A percentile compares a stretch with the other conserved stretches of the same genome.
Evolutionary conservation across 2,329 filamentous ascomycete genomes (phyloP).

Genomic region (Cercospora zeae-maydis): DNA sequence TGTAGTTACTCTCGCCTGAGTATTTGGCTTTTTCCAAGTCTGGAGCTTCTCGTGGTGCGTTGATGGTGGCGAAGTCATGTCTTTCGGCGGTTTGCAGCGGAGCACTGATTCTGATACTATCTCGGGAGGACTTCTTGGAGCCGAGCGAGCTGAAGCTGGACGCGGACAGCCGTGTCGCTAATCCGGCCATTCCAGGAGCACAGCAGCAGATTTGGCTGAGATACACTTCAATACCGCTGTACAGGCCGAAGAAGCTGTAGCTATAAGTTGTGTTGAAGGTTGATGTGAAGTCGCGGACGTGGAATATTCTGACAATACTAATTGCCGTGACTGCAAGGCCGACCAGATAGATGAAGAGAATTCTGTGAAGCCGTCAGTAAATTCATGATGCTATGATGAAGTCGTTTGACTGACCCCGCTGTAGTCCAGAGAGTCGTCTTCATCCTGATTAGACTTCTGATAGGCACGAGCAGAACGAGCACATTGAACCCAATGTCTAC

Average conservation of each 20-base stretch:
- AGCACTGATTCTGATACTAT: conserved; percentile 5
- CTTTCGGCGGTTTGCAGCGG: conserved; percentile 1
- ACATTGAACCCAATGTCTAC: conserved; percentile 15
- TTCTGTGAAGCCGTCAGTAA: neutral
- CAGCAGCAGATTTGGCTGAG: conserved; percentile 21
- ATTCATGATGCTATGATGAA: no score
- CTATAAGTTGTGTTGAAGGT: conserved; percentile 16
- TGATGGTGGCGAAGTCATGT: conserved; percentile 2
- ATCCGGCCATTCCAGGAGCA: conserved; percentile 15
- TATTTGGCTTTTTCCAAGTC: conserved; percentile 5
- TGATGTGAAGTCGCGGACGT: conserved; percentile 4
- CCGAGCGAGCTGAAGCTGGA: conserved; percentile 1
- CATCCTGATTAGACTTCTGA: conserved; percentile 12
- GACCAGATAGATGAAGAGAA: conserved; percentile 15
- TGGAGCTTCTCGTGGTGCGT: neutral
- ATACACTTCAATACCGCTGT: conserved; percentile 20
- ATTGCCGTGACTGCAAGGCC: conserved; percentile 17
- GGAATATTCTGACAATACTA: conserved; percentile 15
- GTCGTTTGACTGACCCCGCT: conserved; percentile 11
- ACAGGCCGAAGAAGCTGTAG: conserved; percentile 17
- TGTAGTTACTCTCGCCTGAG: neutral
- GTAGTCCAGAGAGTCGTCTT: conserved; percentile 5
- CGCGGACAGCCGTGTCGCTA: conserved; percentile 3
- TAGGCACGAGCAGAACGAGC: conserved; percentile 15
- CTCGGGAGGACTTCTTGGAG: conserved; percentile 11